These are phyloP conservation scores for Camellia sinensis DNA, from an alignment of 148 eudicot genomes.

Conservation along the genomic window DNA sequence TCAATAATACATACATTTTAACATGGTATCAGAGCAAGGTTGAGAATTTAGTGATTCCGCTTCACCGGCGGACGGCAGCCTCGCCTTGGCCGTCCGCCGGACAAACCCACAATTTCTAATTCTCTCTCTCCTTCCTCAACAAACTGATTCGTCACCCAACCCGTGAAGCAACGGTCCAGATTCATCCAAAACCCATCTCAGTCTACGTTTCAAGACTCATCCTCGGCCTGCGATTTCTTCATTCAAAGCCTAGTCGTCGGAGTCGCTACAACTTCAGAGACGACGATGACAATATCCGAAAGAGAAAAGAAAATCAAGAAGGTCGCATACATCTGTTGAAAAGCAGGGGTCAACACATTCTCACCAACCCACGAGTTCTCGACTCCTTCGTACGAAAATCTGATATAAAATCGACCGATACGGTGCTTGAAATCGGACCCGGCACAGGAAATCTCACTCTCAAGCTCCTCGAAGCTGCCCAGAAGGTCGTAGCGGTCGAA, in stretches of 20 bases:
- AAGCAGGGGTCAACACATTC: constrained; percentile 89
- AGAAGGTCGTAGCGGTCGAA: constrained; percentile 74
- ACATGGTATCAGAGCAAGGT: too few species aligned
- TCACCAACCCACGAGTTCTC: constrained; percentile 65
- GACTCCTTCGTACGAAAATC: constrained; percentile 75
- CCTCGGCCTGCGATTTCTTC: constrained; percentile 5
- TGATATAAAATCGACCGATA: constrained; percentile 50
- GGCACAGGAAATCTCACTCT: constrained; percentile 95
- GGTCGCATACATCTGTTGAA: constrained; percentile 52
- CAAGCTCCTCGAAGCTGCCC: constrained; percentile 72
- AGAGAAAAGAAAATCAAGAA: constrained; percentile 28
- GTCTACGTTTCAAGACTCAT: background rate
- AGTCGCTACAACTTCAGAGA: constrained; percentile 9
- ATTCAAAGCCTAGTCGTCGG: constrained; percentile 20
- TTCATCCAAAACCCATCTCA: background rate
- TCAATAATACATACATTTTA: too few species aligned
- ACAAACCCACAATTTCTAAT: too few species aligned
- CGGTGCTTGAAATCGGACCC: constrained; percentile 92
- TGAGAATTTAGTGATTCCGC: too few species aligned
- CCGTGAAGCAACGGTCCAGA: too few species aligned
- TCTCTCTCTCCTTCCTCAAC: too few species aligned
- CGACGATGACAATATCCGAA: constrained; percentile 17
- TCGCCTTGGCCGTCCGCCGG: too few species aligned
- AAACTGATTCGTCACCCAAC: too few species aligned
- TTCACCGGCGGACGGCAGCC: too few species aligned